Conservation (phyloP, 371 early-diverging fungal species). For the Rhizopus microsporus region DNA sequence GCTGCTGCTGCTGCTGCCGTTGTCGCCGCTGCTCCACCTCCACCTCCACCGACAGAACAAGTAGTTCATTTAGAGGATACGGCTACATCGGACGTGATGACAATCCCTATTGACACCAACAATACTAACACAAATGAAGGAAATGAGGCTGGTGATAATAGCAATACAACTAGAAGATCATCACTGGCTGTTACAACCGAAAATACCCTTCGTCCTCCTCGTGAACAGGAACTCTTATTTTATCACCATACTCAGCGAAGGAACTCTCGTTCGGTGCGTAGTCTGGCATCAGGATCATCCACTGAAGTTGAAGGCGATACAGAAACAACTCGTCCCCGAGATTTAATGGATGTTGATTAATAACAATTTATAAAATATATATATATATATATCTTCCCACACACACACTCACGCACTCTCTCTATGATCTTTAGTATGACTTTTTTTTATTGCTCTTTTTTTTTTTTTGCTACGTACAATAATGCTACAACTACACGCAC, state of each 20-base stretch:
- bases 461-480: neutral
- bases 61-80: conserved; percentile 37
- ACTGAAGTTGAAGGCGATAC: conserved; percentile 37
- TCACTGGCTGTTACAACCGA: conserved; percentile 20
- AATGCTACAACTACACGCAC: neutral
- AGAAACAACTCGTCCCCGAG: conserved; percentile 19
- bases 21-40: conserved; percentile 33
- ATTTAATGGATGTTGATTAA: conserved; percentile 40
- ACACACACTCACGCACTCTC: no score
- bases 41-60: conserved; percentile 32
- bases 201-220: conserved; percentile 15
- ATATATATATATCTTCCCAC: no score
- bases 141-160: conserved; percentile 4
- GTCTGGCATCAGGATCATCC: conserved; percentile 33
- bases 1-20: conserved; percentile 34
- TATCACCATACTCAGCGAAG: conserved; percentile 29
- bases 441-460: conserved; percentile 1
- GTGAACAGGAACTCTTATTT: conserved; percentile 25
- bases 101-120: conserved; percentile 27
- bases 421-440: no score
- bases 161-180: conserved; percentile 19
- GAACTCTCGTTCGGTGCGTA: conserved; percentile 26
- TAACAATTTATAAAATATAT: neutral
- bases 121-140: neutral
- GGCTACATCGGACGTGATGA: conserved; percentile 24